A percentile compares a stretch with the other conserved stretches of the same genome.
phyloP scores from a whole-genome alignment of 1,284 basidiomycete species.

The Trichosporon sp. region DNA sequence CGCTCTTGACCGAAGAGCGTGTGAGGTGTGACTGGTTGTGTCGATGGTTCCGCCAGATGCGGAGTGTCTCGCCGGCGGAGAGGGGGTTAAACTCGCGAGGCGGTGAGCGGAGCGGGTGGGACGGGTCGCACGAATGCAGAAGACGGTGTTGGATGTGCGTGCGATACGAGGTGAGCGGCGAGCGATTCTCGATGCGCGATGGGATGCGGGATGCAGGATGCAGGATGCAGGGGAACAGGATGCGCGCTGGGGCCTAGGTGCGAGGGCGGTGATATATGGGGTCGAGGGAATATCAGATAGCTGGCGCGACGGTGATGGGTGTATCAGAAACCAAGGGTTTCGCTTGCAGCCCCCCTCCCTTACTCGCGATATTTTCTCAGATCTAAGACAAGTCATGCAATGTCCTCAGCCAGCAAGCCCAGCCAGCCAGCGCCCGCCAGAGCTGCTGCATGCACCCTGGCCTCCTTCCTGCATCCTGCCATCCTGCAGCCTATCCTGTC shows the following conservation, averaged over 20 bases:
- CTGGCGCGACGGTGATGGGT: neutral
- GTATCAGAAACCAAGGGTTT: neutral
- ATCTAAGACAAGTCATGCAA: neutral
- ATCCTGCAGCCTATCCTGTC: neutral
- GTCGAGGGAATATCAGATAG: neutral
- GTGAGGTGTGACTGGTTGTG: neutral
- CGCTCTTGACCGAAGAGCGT: neutral
- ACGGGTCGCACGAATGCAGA: neutral
- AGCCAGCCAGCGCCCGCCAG: too few species aligned
- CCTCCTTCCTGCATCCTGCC: neutral
- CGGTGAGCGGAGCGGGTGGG: neutral
- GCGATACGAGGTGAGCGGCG: too few species aligned
- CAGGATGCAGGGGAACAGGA: neutral
- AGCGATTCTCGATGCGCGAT: neutral
- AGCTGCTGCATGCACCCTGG: neutral
- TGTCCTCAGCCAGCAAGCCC: neutral
- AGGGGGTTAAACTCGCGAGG: neutral
- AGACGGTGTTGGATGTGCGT: neutral
- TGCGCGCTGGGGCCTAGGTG: neutral
- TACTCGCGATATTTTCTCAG: neutral
- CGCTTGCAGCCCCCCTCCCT: neutral
- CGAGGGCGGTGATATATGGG: neutral
- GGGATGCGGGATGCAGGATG: neutral
- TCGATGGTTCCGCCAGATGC: neutral
- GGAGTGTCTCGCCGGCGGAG: neutral